Conservation (phyloP, 768 basidiomycete genomes). For the Tricholoma sp. region DNA sequence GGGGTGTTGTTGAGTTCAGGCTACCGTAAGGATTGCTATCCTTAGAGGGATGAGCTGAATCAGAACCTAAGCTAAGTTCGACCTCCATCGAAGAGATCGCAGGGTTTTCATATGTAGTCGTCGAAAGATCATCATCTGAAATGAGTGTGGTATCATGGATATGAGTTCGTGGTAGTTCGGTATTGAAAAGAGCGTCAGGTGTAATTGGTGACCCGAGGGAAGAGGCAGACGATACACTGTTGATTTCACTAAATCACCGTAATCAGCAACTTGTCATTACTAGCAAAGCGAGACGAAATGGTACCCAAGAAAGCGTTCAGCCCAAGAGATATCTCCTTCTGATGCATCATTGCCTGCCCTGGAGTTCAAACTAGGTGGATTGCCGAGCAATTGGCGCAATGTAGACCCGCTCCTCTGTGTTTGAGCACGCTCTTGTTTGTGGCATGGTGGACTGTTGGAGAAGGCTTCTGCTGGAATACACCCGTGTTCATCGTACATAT, state of each 20-base stretch:
- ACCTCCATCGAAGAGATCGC: constrained; percentile 74
- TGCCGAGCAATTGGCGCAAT: constrained; percentile 66
- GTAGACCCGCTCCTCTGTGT: constrained; percentile 65
- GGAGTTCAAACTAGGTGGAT: constrained; percentile 32
- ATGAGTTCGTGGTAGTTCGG: constrained; percentile 24
- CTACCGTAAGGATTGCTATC: constrained; percentile 26
- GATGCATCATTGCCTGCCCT: constrained; percentile 18
- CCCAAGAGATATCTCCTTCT: constrained; percentile 84
- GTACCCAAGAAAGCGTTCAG: constrained; percentile 68
- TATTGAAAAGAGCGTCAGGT: constrained; percentile 32
- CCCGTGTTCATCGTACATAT: constrained; percentile 72
- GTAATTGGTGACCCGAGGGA: constrained; percentile 51
- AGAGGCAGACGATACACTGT: constrained; percentile 39
- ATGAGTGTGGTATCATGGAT: constrained; percentile 34
- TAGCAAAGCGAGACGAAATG: constrained; percentile 12
- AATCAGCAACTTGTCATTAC: background rate
- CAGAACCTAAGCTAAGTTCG: constrained; percentile 50
- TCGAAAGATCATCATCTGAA: constrained; percentile 44
- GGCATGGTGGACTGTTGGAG: constrained; percentile 50
- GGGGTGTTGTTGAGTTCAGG: constrained; percentile 46
- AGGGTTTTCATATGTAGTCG: constrained; percentile 35
- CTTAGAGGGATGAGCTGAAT: constrained; percentile 25
- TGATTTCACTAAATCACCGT: constrained; percentile 37
- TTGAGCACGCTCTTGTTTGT: constrained; percentile 44
- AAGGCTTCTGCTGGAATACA: constrained; percentile 57